A percentile compares a stretch with the other conserved stretches of the same genome.
These are phyloP conservation scores for Silene uniflora DNA, from an alignment of 148 eudicot genomes.

Conservation along the genomic window DNA sequence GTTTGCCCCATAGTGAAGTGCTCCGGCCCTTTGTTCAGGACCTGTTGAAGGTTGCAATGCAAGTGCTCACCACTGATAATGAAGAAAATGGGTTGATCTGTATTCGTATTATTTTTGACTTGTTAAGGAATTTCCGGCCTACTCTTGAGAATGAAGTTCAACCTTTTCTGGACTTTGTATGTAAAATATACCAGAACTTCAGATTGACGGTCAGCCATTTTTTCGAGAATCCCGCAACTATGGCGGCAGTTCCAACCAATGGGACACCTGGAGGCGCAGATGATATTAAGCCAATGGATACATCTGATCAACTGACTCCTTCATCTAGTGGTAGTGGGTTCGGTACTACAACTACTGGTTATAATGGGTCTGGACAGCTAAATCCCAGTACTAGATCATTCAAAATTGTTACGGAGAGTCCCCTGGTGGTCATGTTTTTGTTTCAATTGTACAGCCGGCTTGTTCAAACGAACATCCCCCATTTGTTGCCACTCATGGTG, in stretches of 20 bases:
- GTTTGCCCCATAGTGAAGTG: conserved; percentile 95
- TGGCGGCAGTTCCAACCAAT: conserved; percentile 43
- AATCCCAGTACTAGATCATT: conserved; percentile 92
- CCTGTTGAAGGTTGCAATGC: conserved; percentile 87
- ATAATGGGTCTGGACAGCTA: conserved; percentile 68
- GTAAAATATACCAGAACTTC: conserved; percentile 91
- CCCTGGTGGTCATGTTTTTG: conserved; percentile 95
- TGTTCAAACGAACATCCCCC: conserved; percentile 93
- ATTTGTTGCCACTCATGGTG: conserved; percentile 91
- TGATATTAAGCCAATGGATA: conserved; percentile 78
- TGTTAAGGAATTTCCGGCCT: conserved; percentile 86
- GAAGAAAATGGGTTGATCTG: conserved; percentile 93
- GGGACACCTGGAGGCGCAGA: conserved; percentile 48
- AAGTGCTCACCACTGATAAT: conserved; percentile 83
- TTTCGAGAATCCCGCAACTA: conserved; percentile 75
- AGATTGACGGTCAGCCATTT: conserved; percentile 76
- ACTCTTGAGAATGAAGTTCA: conserved; percentile 85
- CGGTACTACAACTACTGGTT: conserved; percentile 30
- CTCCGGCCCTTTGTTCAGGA: conserved; percentile 90
- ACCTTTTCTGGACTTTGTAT: conserved; percentile 90
- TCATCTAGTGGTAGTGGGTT: conserved; percentile 34
- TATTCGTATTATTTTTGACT: conserved; percentile 87
- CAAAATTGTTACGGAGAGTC: conserved; percentile 94
- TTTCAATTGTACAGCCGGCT: conserved; percentile 92
- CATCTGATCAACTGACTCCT: conserved; percentile 69